Base-by-base conservation (phyloP, 2,329 filamentous ascomycete species). In the Ilyonectria mors-panacis region DNA sequence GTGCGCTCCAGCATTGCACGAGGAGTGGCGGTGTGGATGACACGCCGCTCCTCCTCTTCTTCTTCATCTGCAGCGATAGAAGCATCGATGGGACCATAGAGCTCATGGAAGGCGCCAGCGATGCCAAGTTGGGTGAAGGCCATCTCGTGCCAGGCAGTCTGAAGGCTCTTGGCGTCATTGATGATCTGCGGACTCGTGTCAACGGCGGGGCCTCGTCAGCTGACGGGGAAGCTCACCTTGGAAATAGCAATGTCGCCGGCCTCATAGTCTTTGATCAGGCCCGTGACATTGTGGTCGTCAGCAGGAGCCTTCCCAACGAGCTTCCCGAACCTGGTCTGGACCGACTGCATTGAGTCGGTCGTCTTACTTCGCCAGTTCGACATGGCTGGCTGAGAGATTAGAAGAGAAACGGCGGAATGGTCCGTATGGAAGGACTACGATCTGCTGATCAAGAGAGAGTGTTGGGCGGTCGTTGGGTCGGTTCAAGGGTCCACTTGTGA, bases 271-370 rank as follows among this genome's bases (percentile, higher is more conserved):
- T 54, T 59, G 23, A 68, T 44, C 30, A 66, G 37, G 8, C 53
- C 39, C 8, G 60, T 33, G 42, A 62, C 66, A 55, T 62, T 47
- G 44, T 65, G 57, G 17, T 68, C 58, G 44, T 68, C 63, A 15
- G 53, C 33, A 35, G 63, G 53, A 6, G 63, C 33, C 33, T 39
- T 59, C 35, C 55, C 61, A 30, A 39, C 59, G 21, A 68, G n/a
- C 56, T 66, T 68, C 37, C 59, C 64, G 28, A 66, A 37, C 35
- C 57, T 59, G 50, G 33, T 55, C 50, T 65, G 63, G 13, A 68
- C 63, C n/a, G 63, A 61, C 57, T 68, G 65, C 53, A 68, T 58
- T 26, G 61, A 59, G 61, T 44, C 61, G 35, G 65, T 60, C 2
- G 60, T 59, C 30, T 63, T 66, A 35, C 35, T 59, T 23, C 64